A percentile compares a stretch with the other conserved stretches of the same genome.
These are phyloP conservation scores for Diaporthe sp. DNA, from an alignment of 2,329 filamentous ascomycete species.

Conservation along the genomic window DNA sequence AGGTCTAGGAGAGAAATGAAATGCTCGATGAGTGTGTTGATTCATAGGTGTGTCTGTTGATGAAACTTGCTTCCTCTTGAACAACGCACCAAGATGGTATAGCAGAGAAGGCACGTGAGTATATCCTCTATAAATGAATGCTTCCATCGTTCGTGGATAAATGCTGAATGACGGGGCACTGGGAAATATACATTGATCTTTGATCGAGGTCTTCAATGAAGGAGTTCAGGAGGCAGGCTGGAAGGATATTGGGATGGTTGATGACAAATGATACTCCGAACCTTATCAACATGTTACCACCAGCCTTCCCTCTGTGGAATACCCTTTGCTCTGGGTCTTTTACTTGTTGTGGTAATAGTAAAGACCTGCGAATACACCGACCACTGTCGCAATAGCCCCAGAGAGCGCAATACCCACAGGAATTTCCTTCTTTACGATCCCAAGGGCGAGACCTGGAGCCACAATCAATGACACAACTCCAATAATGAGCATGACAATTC, in stretches of 20 bases:
- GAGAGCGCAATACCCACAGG: neutral
- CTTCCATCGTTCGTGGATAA: neutral
- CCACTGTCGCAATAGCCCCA: neutral
- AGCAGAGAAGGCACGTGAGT: neutral
- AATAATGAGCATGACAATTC: neutral
- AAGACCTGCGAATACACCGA: neutral
- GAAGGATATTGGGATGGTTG: neutral
- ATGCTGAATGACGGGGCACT: too few relatives aligned
- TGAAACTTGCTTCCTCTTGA: neutral
- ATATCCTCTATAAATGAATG: neutral
- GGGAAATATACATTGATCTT: neutral
- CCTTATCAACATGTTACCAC: neutral
- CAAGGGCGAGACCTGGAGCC: neutral
- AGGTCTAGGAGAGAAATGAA: conserved; percentile 55
- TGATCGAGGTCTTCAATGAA: neutral
- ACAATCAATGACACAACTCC: neutral
- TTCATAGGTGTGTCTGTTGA: neutral
- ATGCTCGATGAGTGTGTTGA: too few relatives aligned
- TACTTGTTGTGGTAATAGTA: neutral
- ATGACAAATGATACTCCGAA: neutral
- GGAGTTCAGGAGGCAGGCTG: too few relatives aligned
- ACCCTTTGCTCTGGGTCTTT: neutral
- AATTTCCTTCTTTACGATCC: neutral
- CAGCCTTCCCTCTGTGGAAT: neutral
- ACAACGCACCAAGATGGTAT: neutral